Evolutionary conservation across 2,329 filamentous ascomycete genomes (phyloP).

Genomic region (Cladosporium oxysporum): DNA sequence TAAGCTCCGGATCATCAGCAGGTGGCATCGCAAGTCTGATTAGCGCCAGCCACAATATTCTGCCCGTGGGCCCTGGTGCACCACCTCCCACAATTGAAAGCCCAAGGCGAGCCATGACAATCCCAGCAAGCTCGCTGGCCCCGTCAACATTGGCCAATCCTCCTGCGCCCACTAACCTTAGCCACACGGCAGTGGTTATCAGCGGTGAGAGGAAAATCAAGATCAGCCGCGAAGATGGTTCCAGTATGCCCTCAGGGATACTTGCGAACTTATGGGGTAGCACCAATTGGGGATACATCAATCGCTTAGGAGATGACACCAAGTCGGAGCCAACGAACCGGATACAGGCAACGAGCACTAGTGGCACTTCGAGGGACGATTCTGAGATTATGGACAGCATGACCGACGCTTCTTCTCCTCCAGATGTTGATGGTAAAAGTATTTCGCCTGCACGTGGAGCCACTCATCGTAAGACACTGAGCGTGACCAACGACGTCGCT

Average conservation of each 20-base stretch:
- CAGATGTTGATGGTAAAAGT: constrained; percentile 9
- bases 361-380: constrained; percentile 20
- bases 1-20: constrained; percentile 44
- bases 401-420: constrained; percentile 7
- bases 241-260: constrained; percentile 79
- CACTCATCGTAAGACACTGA: constrained; percentile 36
- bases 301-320: constrained; percentile 59
- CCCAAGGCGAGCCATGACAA: constrained; percentile 39
- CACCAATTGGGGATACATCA: constrained; percentile 74
- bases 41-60: constrained; percentile 76
- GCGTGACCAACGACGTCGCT: constrained; percentile 24
- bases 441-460: constrained; percentile 2
- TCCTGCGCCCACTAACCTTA: constrained; percentile 80
- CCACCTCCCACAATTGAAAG: constrained; percentile 37
- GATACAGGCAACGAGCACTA: neutral
- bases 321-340: constrained; percentile 30
- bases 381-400: constrained; percentile 23
- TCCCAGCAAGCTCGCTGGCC: constrained; percentile 67
- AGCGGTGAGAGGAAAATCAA: constrained; percentile 73
- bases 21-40: constrained; percentile 82
- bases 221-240: constrained; percentile 57
- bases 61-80: constrained; percentile 62
- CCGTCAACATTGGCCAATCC: constrained; percentile 81
- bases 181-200: constrained; percentile 78
- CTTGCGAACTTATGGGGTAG: constrained; percentile 95